Conservation (phyloP, 192 early-diverging fungal genomes). For the Coemansia sp. region DNA sequence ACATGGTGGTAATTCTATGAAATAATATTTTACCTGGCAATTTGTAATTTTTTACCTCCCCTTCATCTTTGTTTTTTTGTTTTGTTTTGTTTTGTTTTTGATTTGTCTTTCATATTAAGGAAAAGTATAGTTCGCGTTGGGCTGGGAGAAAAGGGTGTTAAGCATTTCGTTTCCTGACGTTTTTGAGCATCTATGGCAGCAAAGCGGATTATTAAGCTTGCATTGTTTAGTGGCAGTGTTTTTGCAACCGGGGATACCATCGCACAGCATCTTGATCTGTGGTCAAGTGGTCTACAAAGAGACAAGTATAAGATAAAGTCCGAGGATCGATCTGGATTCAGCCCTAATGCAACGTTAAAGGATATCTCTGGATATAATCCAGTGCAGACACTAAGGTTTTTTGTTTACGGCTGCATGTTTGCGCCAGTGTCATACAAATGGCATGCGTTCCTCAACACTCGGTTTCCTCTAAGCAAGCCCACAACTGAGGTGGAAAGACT, state of each 20-base stretch:
- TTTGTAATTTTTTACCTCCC: neutral
- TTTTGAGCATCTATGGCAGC: neutral
- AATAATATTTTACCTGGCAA: neutral
- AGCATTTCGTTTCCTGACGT: neutral
- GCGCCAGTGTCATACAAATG: conserved; percentile 27
- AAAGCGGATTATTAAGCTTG: conserved; percentile 12
- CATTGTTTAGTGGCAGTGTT: conserved; percentile 33
- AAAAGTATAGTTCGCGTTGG: neutral
- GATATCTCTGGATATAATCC: conserved; percentile 11
- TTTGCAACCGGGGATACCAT: conserved; percentile 34
- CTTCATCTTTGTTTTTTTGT: neutral
- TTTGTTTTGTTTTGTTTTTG: neutral
- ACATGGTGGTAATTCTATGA: too few species aligned
- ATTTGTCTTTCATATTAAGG: neutral
- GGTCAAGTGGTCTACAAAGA: neutral
- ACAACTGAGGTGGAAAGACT: neutral
- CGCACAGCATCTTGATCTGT: conserved; percentile 21
- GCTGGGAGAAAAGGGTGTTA: too few species aligned
- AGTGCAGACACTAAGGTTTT: conserved; percentile 29
- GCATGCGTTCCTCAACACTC: conserved; percentile 38
- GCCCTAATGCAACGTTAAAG: neutral
- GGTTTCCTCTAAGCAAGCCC: conserved; percentile 22
- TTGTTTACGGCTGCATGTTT: conserved; percentile 33
- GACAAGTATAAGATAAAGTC: neutral
- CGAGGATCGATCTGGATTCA: neutral